A percentile compares a stretch with the other conserved stretches of the same genome.
Conservation (phyloP, 192 early-diverging fungal genomes). For the Backusella tuberculispora region DNA sequence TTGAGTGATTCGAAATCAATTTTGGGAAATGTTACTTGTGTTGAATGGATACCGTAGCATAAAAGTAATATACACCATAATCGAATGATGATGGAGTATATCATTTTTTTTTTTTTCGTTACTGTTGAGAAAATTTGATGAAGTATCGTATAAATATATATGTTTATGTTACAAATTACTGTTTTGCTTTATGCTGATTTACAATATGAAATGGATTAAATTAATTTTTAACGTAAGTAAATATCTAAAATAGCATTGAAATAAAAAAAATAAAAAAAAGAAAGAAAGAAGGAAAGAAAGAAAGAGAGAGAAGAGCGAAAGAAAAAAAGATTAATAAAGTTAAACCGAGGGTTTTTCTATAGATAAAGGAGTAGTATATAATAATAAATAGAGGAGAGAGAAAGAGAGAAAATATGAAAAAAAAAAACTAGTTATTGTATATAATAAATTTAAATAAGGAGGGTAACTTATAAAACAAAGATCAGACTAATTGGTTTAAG, state of each 20-base stretch:
- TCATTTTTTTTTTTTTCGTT: background rate
- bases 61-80: conserved; percentile 2
- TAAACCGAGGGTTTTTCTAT: conserved; percentile 12
- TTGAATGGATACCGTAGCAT: background rate
- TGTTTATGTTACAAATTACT: conserved; percentile 4
- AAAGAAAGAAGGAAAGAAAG: conserved; percentile 7
- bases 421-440: background rate
- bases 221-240: background rate
- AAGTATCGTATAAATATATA: background rate
- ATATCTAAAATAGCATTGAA: background rate
- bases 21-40: conserved; percentile 16
- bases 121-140: background rate
- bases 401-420: background rate
- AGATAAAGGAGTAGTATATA: background rate
- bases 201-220: background rate
- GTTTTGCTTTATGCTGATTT: background rate
- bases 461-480: background rate
- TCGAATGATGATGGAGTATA: background rate
- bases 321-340: background rate
- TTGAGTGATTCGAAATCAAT: conserved; percentile 19
- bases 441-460: conserved; percentile 14
- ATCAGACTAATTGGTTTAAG: conserved; percentile 10
- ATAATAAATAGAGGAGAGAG: background rate
- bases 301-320: background rate
- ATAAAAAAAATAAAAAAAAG: background rate